Conservation (phyloP, 2,329 filamentous ascomycete genomes). For the Hansfordia pulvinata region DNA sequence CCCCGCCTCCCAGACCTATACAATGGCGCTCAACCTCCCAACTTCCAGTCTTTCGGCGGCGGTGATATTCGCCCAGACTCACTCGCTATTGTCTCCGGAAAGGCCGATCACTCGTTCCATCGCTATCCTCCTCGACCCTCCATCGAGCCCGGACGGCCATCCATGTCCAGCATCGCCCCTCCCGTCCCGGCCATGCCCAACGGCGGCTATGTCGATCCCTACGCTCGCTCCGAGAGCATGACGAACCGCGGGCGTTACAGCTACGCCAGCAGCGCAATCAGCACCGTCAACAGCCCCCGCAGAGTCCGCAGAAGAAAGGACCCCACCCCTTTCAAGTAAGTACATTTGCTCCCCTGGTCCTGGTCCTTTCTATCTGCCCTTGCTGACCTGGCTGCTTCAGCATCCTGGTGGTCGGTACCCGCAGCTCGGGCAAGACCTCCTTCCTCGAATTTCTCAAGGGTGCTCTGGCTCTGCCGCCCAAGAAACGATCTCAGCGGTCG, state of each 20-base stretch:
- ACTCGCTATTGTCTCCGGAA: constrained; percentile 17
- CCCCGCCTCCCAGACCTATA: constrained; percentile 40
- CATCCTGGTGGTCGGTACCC: constrained; percentile 79
- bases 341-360: constrained; percentile 10
- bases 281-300: constrained; percentile 84
- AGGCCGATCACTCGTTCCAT: constrained; percentile 18
- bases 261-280: constrained; percentile 85
- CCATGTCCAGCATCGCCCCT: constrained; percentile 30
- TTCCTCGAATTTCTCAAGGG: constrained; percentile 93
- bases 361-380: constrained; percentile 1
- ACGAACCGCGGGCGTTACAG: constrained; percentile 91
- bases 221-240: constrained; percentile 84
- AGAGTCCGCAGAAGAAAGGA: constrained; percentile 90
- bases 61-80: constrained; percentile 18
- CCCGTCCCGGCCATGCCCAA: constrained; percentile 50
- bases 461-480: constrained; percentile 68
- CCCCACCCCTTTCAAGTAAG: constrained; percentile 96
- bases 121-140: constrained; percentile 29
- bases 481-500: constrained; percentile 49
- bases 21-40: constrained; percentile 20
- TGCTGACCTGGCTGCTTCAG: constrained; percentile 29
- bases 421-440: constrained; percentile 84
- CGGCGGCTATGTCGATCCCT: constrained; percentile 57
- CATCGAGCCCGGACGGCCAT: constrained; percentile 34
- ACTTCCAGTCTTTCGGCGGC: constrained; percentile 20